These are phyloP conservation scores for Syzygium syzygioides DNA, from an alignment of 441 rosid species.

Conservation along the genomic window DNA sequence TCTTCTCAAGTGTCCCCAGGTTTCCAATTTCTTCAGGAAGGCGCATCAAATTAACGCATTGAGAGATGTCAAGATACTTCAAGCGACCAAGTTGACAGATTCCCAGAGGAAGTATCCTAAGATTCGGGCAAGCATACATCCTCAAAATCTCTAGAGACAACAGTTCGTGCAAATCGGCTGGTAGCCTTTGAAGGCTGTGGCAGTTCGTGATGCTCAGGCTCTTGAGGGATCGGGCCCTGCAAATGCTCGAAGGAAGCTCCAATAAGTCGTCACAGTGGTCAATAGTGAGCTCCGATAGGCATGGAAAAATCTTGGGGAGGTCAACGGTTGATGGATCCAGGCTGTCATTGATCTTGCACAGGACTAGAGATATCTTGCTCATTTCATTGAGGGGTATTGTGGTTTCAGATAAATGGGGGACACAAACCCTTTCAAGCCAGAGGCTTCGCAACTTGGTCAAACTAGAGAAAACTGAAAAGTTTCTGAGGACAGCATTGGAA, in stretches of 20 bases:
- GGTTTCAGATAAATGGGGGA: conserved; percentile 38
- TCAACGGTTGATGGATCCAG: conserved; percentile 45
- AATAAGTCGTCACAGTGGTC: conserved; percentile 76
- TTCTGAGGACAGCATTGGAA: conserved; percentile 39
- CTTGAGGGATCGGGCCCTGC: conserved; percentile 35
- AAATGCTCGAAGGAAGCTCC: conserved; percentile 53
- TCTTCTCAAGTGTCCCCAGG: conserved; percentile 54
- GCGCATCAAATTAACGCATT: conserved; percentile 46
- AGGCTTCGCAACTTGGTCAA: conserved; percentile 53
- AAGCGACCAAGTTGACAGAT: conserved; percentile 45
- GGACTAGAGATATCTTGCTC: conserved; percentile 58
- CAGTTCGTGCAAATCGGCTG: conserved; percentile 41
- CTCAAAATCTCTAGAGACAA: conserved; percentile 46
- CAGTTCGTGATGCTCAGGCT: conserved; percentile 76
- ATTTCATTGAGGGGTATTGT: conserved; percentile 37
- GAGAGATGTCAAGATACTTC: conserved; percentile 69
- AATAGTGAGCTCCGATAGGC: conserved; percentile 51
- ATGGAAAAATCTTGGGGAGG: conserved; percentile 51
- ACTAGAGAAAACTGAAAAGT: conserved; percentile 46
- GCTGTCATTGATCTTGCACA: conserved; percentile 63
- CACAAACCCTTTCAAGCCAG: conserved; percentile 74
- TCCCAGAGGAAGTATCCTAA: conserved; percentile 43
- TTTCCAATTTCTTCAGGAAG: conserved; percentile 61
- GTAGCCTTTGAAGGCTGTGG: conserved; percentile 55
- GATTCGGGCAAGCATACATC: conserved; percentile 65